Percentiles rank a stretch among this genome's conserved stretches.
Evolutionary conservation across 2,329 filamentous ascomycete species (phyloP).

Genomic region (Aspergillus quadrilineatus): DNA sequence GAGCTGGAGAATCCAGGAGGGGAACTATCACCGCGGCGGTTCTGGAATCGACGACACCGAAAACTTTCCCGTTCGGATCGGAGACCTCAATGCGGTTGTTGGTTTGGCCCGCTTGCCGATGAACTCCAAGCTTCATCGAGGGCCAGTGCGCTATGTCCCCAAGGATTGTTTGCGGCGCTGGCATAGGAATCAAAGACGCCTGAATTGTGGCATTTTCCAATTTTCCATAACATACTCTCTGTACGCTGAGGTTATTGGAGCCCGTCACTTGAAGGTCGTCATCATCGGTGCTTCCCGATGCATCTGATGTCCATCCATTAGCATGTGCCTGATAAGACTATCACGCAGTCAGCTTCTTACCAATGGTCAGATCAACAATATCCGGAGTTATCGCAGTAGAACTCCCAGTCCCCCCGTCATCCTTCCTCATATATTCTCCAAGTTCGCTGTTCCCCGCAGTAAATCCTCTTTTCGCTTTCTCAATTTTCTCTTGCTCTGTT

Average conservation of each 20-base stretch:
- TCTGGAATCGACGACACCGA: slow-evolving; percentile 71
- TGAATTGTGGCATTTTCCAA: slow-evolving; percentile 67
- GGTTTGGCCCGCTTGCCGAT: slow-evolving; percentile 56
- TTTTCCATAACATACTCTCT: slow-evolving; percentile 80
- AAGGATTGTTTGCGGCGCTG: slow-evolving; percentile 60
- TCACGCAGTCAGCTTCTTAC: slow-evolving; percentile 21
- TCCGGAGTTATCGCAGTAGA: slow-evolving; percentile 51
- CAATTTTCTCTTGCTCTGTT: slow-evolving; percentile 47
- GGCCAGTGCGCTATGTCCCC: slow-evolving; percentile 60
- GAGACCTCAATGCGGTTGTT: slow-evolving; percentile 65
- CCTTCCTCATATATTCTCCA: slow-evolving; percentile 66
- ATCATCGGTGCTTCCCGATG: slow-evolving; percentile 30
- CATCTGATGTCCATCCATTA: slow-evolving; percentile 24
- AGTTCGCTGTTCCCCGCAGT: slow-evolving; percentile 57
- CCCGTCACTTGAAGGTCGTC: slow-evolving; percentile 46
- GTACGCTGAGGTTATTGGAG: slow-evolving; percentile 60
- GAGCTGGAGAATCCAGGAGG: slow-evolving; percentile 66
- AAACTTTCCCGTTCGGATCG: slow-evolving; percentile 68
- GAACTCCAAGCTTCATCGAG: slow-evolving; percentile 69
- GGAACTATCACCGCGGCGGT: slow-evolving; percentile 68
- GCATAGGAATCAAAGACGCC: slow-evolving; percentile 68
- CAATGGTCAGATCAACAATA: slow-evolving; percentile 48
- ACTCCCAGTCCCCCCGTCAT: slow-evolving; percentile 51
- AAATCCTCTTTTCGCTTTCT: slow-evolving; percentile 41
- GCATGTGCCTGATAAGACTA: slow-evolving; percentile 3